Evolutionary conservation across 2,329 filamentous ascomycete species (phyloP), one percentile per base, ranked within the genome.

Genomic region (Monilinia polystroma): DNA sequence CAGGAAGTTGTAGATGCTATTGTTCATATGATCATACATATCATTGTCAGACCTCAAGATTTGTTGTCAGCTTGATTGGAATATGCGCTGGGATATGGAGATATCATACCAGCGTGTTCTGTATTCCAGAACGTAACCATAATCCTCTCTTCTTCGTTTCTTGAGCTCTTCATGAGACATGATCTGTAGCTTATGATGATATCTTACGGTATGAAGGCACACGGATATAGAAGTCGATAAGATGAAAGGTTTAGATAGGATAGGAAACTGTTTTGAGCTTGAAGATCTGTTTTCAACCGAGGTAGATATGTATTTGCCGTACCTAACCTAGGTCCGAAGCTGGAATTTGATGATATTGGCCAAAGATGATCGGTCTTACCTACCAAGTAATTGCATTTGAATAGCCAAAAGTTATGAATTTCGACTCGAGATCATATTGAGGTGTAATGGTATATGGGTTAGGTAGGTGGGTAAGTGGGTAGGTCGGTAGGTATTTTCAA

Each of bases 1-100:
- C 84, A 96, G 83, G 69, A 90, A 89, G 73, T 91, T 91, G 79
- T 97, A 97, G 64, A 95, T 84, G 52, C 88, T 90, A 76, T 96
- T 97, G 80, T 97, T 97, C 83, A 96, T 87, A 77, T 98, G 94
- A 68, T 91, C 85, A 78, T 95, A 97, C 91, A 96, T 95, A 80
- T 97, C 93, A 76, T 96, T 96, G 79, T 97, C 93, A 77, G 87
- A 88, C 92, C 92, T 93, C 69, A 41, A 55, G 43, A 26, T 45
- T 68, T 63, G 35, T 2, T 16, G 54, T 47, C 32, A 64, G 52
- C 16, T 53, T 4, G 29, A 29, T 43, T 54, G 49, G 7, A 3
- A 47, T 59, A 41, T 32, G 52, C 11, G 23, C 18, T 29, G 32
- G 23, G 4, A 20, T 35, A 18, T 60, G 29, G 11, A 53, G 63